Evolutionary conservation across 1,284 basidiomycete genomes (phyloP).

Genomic region (Ganoderma meredithae): DNA sequence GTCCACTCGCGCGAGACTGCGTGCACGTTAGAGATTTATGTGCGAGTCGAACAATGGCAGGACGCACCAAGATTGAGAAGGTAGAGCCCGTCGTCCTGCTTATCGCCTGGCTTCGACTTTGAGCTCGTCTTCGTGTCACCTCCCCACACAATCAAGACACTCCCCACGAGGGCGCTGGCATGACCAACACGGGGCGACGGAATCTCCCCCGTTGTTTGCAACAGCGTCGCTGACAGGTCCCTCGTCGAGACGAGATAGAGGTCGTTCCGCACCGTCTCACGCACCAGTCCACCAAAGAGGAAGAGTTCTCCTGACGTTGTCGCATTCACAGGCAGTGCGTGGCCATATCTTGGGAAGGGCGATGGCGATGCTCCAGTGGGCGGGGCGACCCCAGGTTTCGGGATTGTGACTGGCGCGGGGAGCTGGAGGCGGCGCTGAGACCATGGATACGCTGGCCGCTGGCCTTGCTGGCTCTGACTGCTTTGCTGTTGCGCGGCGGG

Average conservation of each 20-base stretch:
- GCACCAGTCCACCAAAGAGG: constrained; percentile 96
- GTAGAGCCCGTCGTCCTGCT: constrained; percentile 94
- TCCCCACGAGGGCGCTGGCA: constrained; percentile 94
- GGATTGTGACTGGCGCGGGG: constrained; percentile 67
- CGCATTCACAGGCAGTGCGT: constrained; percentile 90
- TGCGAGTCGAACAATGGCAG: neutral
- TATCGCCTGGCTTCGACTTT: constrained; percentile 74
- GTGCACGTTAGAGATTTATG: constrained; percentile 15
- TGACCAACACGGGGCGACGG: constrained; percentile 95
- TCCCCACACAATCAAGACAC: constrained; percentile 97
- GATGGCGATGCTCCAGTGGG: constrained; percentile 73
- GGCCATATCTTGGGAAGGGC: constrained; percentile 98
- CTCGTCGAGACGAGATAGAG: constrained; percentile 90
- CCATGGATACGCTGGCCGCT: constrained; percentile 82
- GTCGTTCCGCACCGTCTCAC: constrained; percentile 92
- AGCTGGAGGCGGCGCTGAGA: constrained; percentile 73
- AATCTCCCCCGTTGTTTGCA: constrained; percentile 90
- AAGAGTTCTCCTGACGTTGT: constrained; percentile 90
- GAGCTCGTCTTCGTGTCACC: constrained; percentile 90
- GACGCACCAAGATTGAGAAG: constrained; percentile 91
- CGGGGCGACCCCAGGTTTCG: constrained; percentile 65
- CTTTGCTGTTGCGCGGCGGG: constrained; percentile 37
- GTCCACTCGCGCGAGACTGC: constrained; percentile 95
- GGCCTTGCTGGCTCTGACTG: constrained; percentile 44
- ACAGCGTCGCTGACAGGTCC: constrained; percentile 78